Evolutionary conservation across 768 basidiomycete genomes (phyloP).

Genomic region (Suillus subalutaceus): DNA sequence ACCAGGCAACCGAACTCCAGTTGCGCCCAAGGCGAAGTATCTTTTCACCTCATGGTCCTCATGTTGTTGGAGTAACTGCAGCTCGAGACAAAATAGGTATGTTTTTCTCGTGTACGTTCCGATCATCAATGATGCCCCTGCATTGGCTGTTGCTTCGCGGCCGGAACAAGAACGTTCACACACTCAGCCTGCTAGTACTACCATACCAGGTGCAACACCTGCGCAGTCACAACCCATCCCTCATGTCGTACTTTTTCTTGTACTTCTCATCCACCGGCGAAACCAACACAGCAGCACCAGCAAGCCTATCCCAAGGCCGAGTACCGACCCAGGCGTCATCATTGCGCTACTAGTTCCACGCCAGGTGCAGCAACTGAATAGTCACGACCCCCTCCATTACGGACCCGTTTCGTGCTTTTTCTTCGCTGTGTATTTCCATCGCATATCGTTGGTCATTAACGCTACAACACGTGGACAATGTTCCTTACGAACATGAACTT

Average conservation of each 20-base stretch:
- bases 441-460: not conserved
- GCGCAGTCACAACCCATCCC: not conserved
- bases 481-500: not conserved
- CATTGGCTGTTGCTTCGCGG: not conserved
- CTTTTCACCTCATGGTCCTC: not conserved
- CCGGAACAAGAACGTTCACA: not conserved
- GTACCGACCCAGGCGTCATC: not conserved
- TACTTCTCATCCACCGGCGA: not conserved
- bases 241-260: not conserved
- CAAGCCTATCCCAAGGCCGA: not conserved
- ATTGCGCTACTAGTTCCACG: not conserved
- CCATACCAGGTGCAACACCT: not conserved
- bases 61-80: not conserved
- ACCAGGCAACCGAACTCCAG: not conserved
- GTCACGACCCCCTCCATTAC: not conserved
- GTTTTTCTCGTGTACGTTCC: not conserved
- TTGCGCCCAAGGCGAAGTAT: not conserved
- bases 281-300: not conserved
- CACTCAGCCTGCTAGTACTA: not conserved
- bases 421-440: not conserved
- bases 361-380: not conserved
- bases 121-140: not conserved
- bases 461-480: not conserved
- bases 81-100: not conserved
- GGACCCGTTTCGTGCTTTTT: not conserved